These are phyloP conservation scores for Jaltomata sinuosa DNA, from an alignment of 257 asterid species.

Conservation along the genomic window DNA sequence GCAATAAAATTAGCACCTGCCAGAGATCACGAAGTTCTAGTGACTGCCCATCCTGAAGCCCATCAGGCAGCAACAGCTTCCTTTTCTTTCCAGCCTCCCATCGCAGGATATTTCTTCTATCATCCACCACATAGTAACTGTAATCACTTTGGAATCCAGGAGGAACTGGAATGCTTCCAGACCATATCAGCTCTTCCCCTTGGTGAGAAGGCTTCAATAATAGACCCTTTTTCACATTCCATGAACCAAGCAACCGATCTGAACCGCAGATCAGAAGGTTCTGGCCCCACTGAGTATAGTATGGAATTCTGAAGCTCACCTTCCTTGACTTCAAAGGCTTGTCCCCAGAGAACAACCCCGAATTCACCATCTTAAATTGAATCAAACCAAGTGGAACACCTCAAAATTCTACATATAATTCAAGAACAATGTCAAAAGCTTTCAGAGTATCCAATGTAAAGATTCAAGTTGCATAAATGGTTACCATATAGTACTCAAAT, in stretches of 20 bases:
- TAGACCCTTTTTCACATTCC: constrained; percentile 89
- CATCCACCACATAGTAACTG: constrained; percentile 88
- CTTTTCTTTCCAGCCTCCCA: constrained; percentile 81
- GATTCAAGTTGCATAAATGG: not conserved
- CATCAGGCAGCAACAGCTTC: constrained; percentile 52
- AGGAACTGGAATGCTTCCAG: constrained; percentile 52
- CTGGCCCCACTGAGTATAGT: constrained; percentile 91
- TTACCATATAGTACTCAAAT: not conserved
- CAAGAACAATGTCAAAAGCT: not conserved
- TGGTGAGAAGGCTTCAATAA: constrained; percentile 68
- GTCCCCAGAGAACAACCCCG: constrained; percentile 36
- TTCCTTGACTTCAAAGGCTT: constrained; percentile 48
- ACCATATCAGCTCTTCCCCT: constrained; percentile 86
- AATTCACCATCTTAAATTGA: constrained; percentile 45
- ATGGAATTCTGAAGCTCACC: constrained; percentile 72
- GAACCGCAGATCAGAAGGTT: constrained; percentile 81
- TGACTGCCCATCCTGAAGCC: constrained; percentile 56
- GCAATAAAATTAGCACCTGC: constrained; percentile 50
- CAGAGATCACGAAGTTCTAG: constrained; percentile 88
- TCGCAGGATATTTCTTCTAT: constrained; percentile 56
- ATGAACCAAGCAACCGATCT: constrained; percentile 71
- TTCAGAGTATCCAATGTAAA: not conserved
- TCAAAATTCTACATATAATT: not conserved
- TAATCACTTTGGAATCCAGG: constrained; percentile 56
- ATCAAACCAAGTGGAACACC: constrained; percentile 3